Percentiles rank a stretch among this genome's conserved stretches.
phyloP scores from a whole-genome alignment of 495 filamentous ascomycete genomes.

The Talaromyces adpressus region DNA sequence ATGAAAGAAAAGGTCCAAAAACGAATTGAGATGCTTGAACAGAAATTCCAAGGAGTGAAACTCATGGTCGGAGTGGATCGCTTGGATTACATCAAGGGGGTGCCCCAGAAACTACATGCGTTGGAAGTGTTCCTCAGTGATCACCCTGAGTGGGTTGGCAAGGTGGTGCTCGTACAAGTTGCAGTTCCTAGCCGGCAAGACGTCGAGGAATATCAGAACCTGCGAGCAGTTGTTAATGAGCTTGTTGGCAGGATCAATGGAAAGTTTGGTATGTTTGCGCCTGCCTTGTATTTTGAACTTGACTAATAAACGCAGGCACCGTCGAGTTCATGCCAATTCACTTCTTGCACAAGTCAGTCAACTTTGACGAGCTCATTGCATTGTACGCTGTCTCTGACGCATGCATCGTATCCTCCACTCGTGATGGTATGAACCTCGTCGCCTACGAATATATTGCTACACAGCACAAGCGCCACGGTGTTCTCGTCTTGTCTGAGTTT shows the following conservation, averaged over 20 bases:
- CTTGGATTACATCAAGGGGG: conserved; percentile 86
- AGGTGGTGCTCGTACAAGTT: conserved; percentile 84
- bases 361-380: conserved; percentile 76
- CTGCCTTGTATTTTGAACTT: not conserved
- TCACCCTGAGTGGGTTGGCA: conserved; percentile 84
- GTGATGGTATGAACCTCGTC: conserved; percentile 89
- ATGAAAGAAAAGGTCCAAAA: conserved; percentile 65
- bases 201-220: conserved; percentile 87
- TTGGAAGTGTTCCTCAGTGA: conserved; percentile 83
- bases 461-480: conserved; percentile 70
- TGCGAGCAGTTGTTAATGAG: conserved; percentile 79
- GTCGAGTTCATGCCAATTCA: conserved; percentile 90
- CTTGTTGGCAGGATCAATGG: conserved; percentile 83
- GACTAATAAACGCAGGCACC: conserved; percentile 41
- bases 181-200: conserved; percentile 79
- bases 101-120: conserved; percentile 83
- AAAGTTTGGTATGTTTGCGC: conserved; percentile 51
- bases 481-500: conserved; percentile 84
- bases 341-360: conserved; percentile 80
- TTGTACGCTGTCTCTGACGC: conserved; percentile 80
- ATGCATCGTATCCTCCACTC: conserved; percentile 77
- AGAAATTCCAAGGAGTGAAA: conserved; percentile 80
- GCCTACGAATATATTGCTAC: conserved; percentile 88
- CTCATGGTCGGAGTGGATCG: conserved; percentile 87
- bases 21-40: conserved; percentile 65